Conservation (phyloP, 139 green algal species). For the Chlamydomonas schloesseri region DNA sequence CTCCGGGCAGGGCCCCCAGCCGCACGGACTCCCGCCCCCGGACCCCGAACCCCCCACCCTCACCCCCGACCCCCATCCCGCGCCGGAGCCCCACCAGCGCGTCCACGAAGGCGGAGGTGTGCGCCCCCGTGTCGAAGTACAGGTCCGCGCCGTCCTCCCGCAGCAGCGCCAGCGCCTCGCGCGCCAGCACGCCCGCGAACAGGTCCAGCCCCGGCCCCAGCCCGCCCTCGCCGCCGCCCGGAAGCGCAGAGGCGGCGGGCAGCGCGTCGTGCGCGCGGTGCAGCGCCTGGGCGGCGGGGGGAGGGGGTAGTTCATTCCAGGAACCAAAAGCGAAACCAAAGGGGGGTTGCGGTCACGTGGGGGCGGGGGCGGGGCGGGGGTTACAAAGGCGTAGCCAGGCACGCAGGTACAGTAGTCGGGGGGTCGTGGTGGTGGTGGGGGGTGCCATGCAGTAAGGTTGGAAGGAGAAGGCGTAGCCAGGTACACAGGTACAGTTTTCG, state of each 20-base stretch:
- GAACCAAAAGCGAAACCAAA: too few species aligned
- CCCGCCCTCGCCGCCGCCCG: slow-evolving; percentile 1
- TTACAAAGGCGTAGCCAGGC: too few species aligned
- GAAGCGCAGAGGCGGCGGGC: background rate
- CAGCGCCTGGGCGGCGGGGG: slow-evolving; percentile 5
- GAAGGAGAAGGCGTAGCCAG: too few species aligned
- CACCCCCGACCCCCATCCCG: background rate
- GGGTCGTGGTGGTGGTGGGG: too few species aligned
- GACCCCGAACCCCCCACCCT: too few species aligned
- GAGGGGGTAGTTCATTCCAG: too few species aligned
- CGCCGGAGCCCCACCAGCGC: slow-evolving; percentile 8
- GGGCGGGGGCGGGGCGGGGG: background rate
- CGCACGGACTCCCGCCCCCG: too few species aligned
- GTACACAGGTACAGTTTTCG: too few species aligned
- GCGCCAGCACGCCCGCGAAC: slow-evolving; percentile 3
- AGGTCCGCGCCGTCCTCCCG: slow-evolving; percentile 63
- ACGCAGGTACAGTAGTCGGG: too few species aligned
- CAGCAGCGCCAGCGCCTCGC: slow-evolving; percentile 28
- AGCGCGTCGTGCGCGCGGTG: slow-evolving; percentile 28
- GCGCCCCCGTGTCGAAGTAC: slow-evolving; percentile 57
- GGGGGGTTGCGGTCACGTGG: background rate
- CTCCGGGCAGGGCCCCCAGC: too few species aligned
- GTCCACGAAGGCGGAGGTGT: slow-evolving; percentile 26
- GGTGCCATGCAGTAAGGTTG: too few species aligned
- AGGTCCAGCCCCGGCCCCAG: slow-evolving; percentile 2